Evolutionary conservation across 805 yeast species (phyloP).

Genomic region (Cephaloascus fragrans): DNA sequence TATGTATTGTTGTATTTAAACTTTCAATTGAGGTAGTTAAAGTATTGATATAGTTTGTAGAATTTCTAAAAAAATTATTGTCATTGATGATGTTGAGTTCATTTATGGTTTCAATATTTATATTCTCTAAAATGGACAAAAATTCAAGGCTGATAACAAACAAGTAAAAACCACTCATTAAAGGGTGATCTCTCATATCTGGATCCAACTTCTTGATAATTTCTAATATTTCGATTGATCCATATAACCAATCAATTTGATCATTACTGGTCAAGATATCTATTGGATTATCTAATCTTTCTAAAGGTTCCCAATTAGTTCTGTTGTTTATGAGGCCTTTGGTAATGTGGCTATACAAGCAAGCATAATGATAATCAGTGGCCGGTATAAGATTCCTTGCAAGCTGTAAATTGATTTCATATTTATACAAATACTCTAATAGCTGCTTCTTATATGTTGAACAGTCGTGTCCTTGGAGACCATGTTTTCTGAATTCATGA

Average conservation of each 20-base stretch:
- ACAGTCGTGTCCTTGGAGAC: too few species aligned
- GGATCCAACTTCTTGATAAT: not conserved
- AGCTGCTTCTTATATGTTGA: not conserved
- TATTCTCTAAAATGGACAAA: constrained; percentile 2
- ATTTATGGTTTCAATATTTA: not conserved
- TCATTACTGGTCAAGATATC: not conserved
- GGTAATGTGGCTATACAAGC: not conserved
- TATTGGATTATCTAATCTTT: not conserved
- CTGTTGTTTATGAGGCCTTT: not conserved
- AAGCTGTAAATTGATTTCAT: not conserved
- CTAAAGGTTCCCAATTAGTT: not conserved
- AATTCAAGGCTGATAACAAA: constrained; percentile 4
- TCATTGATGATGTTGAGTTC: not conserved
- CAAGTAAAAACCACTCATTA: constrained; percentile 1
- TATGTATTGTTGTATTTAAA: constrained; percentile 4
- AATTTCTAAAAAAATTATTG: not conserved
- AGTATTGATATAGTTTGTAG: not conserved
- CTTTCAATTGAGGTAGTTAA: constrained; percentile 4
- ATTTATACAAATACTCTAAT: not conserved
- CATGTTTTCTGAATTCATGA: not conserved
- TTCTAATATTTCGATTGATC: not conserved
- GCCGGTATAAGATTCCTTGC: not conserved
- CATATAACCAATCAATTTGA: not conserved
- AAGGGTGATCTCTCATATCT: constrained; percentile 1
- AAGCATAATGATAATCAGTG: not conserved